Evolutionary conservation across 352 stramenopile genomes (phyloP).

Genomic region (Globisporangium spiculum): DNA sequence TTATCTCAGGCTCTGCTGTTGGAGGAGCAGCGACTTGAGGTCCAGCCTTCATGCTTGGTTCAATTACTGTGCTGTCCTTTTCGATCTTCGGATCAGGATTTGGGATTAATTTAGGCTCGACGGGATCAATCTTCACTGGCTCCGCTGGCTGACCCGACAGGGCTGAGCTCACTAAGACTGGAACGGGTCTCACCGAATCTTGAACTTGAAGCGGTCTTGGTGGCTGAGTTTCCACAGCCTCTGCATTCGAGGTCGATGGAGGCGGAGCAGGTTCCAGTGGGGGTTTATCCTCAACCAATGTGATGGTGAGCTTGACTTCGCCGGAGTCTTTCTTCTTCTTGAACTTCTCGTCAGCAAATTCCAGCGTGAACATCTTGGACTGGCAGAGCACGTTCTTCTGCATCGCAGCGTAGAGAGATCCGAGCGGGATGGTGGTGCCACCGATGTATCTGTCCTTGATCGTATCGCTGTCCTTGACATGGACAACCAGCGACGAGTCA

Average conservation of each 20-base stretch:
- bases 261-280: neutral
- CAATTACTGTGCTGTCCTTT: neutral
- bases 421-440: slow-evolving; percentile 32
- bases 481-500: slow-evolving; percentile 24
- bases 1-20: neutral
- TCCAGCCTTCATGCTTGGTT: neutral
- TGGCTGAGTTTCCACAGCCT: neutral
- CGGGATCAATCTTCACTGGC: neutral
- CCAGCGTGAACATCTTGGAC: slow-evolving; percentile 31
- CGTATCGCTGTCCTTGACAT: slow-evolving; percentile 50
- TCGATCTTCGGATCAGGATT: neutral
- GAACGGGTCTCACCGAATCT: neutral
- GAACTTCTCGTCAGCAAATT: slow-evolving; percentile 42
- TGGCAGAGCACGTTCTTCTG: slow-evolving; percentile 26
- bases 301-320: slow-evolving; percentile 45
- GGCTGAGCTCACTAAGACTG: too few species aligned
- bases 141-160: neutral
- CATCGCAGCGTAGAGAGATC: slow-evolving; percentile 17
- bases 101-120: neutral
- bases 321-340: slow-evolving; percentile 36
- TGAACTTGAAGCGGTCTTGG: neutral
- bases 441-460: slow-evolving; percentile 52
- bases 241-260: neutral
- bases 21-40: neutral
- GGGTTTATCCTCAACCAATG: slow-evolving; percentile 23